Percentiles rank a stretch among this genome's conserved stretches.
phyloP scores from a whole-genome alignment of 2,329 filamentous ascomycete genomes.

The Aspergillus pseudotamarii region DNA sequence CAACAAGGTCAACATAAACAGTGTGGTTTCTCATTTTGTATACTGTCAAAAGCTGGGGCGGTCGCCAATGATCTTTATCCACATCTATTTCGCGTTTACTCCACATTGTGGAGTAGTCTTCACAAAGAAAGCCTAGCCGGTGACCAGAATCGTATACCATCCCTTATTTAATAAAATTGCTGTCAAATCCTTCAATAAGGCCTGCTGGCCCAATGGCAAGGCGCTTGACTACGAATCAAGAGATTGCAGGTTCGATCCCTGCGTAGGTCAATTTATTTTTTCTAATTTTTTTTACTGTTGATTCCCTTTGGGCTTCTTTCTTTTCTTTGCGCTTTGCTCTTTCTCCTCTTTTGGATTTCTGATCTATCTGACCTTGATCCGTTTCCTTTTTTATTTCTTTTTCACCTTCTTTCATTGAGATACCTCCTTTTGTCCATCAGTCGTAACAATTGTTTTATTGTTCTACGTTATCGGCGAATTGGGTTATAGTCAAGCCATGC shows the following conservation, averaged over 20 bases:
- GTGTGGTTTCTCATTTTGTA: neutral
- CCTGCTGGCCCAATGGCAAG: slow-evolving; percentile 39
- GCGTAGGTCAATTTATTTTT: slow-evolving; percentile 34
- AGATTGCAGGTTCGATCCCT: slow-evolving; percentile 54
- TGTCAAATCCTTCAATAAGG: neutral
- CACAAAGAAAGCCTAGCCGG: neutral
- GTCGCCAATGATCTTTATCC: neutral
- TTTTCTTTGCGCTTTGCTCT: neutral
- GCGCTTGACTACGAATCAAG: slow-evolving; percentile 57
- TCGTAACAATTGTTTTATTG: neutral
- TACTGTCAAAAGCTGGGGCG: neutral
- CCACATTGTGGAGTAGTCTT: neutral
- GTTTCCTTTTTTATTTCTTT: neutral
- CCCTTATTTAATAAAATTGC: neutral
- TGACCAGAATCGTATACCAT: neutral
- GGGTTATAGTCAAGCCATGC: neutral
- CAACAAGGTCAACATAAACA: neutral
- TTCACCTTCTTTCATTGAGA: neutral
- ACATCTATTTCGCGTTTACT: neutral
- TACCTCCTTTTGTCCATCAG: neutral
- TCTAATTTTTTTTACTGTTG: neutral
- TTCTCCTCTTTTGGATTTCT: neutral
- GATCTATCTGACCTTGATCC: no score
- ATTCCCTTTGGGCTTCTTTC: neutral
- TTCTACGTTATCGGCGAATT: no score